Evolutionary conservation across 2,329 filamentous ascomycete species (phyloP), one percentile per base, ranked within the genome.

Genomic region (Rhynchosporium graminicola): DNA sequence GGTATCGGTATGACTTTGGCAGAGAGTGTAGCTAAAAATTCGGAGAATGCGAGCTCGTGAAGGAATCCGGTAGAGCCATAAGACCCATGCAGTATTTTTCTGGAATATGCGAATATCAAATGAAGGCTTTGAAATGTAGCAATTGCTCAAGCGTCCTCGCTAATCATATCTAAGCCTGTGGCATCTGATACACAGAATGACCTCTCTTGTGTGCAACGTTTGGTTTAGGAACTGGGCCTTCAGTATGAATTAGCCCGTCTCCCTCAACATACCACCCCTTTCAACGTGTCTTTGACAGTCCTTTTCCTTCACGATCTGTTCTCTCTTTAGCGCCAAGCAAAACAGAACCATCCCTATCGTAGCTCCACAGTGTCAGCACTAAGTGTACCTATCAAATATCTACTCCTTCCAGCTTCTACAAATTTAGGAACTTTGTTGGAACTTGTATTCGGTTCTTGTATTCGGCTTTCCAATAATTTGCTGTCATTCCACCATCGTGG

Each of bases 161-260:
- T 4, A 46, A 4, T 20, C 10, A 20, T 10, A 3, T 6, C n/a
- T 20, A 46, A 20, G 7, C 26, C 50, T 54, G 40, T 33, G 50
- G 50, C 50, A 54, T 54, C n/a, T 54, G 50, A 54, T 54, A 54
- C 20, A 54, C 28, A 20, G 50, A 9, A 31, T 54, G 33, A 10
- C 50, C 50, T 15, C 50, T 33, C 28, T 40, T 54, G 3, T 54
- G 50, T 28, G 50, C 12, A 42, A 10, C 50, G 10, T 54, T 38
- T 12, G 33, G 50, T 10, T 54, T 33, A 42, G 38, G 50, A 3
- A 28, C 50, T 54, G 20, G 10, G 28, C 15, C 50, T 54, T 54
- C 8, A 33, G 50, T 9, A 54, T 15, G 28, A 54, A 54, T 12
- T 54, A 33, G 2, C 33, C 50, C 4, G 50, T 20, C 20, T 54